Evolutionary conservation across 768 basidiomycete species (phyloP), one percentile per base, ranked within the genome.

Genomic region (Lentinula guzmanii): DNA sequence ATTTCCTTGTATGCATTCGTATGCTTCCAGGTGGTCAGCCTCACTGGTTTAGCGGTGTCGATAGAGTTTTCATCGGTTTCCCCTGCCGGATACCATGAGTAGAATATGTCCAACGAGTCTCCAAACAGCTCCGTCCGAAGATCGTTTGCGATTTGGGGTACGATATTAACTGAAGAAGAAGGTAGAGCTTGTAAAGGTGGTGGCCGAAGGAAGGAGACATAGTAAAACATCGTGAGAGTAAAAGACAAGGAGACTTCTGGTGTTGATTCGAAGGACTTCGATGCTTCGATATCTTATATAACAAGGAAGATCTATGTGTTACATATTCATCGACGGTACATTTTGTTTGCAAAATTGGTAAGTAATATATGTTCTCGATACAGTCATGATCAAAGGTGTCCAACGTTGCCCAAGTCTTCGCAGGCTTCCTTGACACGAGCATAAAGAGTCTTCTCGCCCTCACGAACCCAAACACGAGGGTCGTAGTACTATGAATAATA

Each of bases 381-480:
- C 7, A 46, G 7, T 46, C 16, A 16, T 31, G 28, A 10, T 53
- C 24, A 43, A 4, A 59, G 46, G 18, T 51, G 58, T 5, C 83
- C 67, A 61, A 78, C 74, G 72, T 86, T 93, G 66, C 89, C 92
- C 63, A 99, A 84, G 76, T 99, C 96, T 46, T 74, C 67, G 77
- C 93, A 95, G n/a, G 96, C 95, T 74, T 91, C 89, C 77, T 94
- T 92, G 78, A 97, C 93, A 70, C 96, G 93, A 64, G 74, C 82
- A 52, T 73, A 52, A 66, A 98, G 84, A 18, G 94, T 96, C 86
- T 95, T 95, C 81, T 98, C 95, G 66, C 95, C 95, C 77, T 97
- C 94, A 69, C 96, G 91, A 55, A 99, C 94, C 96, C 96, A 99
- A 62, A 95, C 89, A 80, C 96, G 92, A 54, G 95, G 95, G 75